Base-by-base conservation (phyloP, 495 filamentous ascomycete species). In the Friedmanniomyces endolithicus region DNA sequence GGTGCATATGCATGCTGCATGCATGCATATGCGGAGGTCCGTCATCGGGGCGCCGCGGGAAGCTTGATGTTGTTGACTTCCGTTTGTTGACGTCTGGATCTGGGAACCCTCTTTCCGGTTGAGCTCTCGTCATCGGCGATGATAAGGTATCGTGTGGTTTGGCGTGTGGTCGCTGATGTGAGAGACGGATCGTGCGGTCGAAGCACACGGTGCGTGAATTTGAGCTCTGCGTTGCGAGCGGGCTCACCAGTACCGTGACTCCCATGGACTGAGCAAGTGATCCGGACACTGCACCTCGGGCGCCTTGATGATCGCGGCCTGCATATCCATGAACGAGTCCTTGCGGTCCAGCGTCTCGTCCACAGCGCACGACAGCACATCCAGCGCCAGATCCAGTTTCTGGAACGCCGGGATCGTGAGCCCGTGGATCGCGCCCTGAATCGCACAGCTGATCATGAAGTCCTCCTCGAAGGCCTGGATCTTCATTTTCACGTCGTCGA, bases 401-500 rank as follows among this genome's bases (percentile, higher is more conserved):
- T 59, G 20, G 51, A 63, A 65, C 0, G 43, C 48, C 11, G 63
- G 63, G n/a, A 65, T 44, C 31, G 39, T 40, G 25, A 55, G 43
- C 17, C 51, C 52, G 41, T 57, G 22, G 34, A 58, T 24, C 66
- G 66, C 56, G 47, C 59, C 59, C 54, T 68, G 66, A 23, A 73
- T 72, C 8, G 80, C 78, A 31, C 75, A 78, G 12, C 74, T 78
- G 58, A 87, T 67, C 60, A 86, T 76, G 59, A 78, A 86, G 53
- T 83, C 72, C 48, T 73, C 62, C 61, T 79, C 79, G 62, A 82
- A 79, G 0, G 78, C 75, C 40, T 76, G 69, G 22, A 87, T 70
- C 58, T 84, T 79, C 60, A 87, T 70, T 59, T 68, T 65, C 16
- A 83, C 77, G 66, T 81, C 71, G 24, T 71, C 63, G 22, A 83